phyloP scores from a whole-genome alignment of 164 flowering plant species.

The Dillenia turbinata region DNA sequence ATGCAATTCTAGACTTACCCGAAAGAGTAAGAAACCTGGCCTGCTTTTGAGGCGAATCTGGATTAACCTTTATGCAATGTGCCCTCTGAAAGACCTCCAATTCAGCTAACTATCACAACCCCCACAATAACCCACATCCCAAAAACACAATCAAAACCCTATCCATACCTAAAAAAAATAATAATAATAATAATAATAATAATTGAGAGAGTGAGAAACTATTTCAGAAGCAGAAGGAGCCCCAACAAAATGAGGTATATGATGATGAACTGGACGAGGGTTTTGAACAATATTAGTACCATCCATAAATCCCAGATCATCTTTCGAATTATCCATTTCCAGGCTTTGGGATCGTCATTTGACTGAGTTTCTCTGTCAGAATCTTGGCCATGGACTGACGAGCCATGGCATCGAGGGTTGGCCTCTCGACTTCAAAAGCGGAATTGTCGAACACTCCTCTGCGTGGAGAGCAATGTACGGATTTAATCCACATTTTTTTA shows the following conservation, averaged over 20 bases:
- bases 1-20: constrained; percentile 38
- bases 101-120: constrained; percentile 47
- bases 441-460: constrained; percentile 43
- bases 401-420: constrained; percentile 54
- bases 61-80: constrained; percentile 78
- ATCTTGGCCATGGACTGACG: constrained; percentile 62
- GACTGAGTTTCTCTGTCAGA: constrained; percentile 27
- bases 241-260: constrained; percentile 81
- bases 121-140: neutral
- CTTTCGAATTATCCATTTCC: constrained; percentile 90
- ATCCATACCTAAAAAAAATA: neutral
- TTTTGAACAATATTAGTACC: constrained; percentile 64
- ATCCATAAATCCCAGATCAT: constrained; percentile 91
- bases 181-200: no score
- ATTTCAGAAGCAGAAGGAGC: constrained; percentile 64
- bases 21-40: constrained; percentile 76
- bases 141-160: no score
- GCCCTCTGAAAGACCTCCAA: constrained; percentile 58
- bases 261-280: constrained; percentile 89
- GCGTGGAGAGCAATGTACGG: no score
- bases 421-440: constrained; percentile 68
- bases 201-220: constrained; percentile 21
- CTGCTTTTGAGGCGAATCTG: constrained; percentile 92
- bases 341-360: constrained; percentile 59
- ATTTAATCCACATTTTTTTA: no score